Conservation (phyloP, 768 basidiomycete species). For the Mycena venus region DNA sequence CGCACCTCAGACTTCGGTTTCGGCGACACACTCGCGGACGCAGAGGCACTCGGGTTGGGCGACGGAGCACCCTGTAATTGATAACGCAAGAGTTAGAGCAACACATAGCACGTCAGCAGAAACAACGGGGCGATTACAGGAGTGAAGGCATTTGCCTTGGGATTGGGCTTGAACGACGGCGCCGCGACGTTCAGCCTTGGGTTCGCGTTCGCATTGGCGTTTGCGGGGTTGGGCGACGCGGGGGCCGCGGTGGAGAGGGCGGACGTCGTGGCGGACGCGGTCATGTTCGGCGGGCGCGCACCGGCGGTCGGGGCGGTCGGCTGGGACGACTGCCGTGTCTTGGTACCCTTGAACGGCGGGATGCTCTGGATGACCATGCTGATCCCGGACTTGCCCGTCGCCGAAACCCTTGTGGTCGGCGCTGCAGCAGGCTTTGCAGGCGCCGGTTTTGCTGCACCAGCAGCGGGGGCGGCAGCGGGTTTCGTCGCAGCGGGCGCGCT, state of each 20-base stretch:
- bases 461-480: conserved; percentile 37
- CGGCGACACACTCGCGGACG: conserved; percentile 70
- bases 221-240: conserved; percentile 66
- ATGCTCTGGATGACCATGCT: conserved; percentile 90
- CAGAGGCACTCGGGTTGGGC: conserved; percentile 56
- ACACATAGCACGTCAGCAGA: conserved; percentile 32
- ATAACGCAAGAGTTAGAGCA: conserved; percentile 16
- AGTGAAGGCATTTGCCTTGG: conserved; percentile 82
- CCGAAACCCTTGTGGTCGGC: too few relatives aligned
- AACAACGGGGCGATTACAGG: conserved; percentile 62
- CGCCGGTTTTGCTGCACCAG: too few relatives aligned
- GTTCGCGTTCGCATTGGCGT: conserved; percentile 56
- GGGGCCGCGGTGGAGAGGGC: conserved; percentile 46
- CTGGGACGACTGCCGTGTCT: conserved; percentile 42
- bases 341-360: conserved; percentile 87
- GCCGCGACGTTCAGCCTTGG: conserved; percentile 92
- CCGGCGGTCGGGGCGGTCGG: conserved; percentile 16
- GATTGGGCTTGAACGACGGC: conserved; percentile 91
- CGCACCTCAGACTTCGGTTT: conserved; percentile 73
- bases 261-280: conserved; percentile 40
- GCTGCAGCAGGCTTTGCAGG: conserved; percentile 36
- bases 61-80: conserved; percentile 58
- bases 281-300: conserved; percentile 31
- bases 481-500: conserved; percentile 16
- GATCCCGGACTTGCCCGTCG: conserved; percentile 62